Base-by-base conservation (phyloP, 2,329 filamentous ascomycete genomes). In the Harringtonia lauricola region DNA sequence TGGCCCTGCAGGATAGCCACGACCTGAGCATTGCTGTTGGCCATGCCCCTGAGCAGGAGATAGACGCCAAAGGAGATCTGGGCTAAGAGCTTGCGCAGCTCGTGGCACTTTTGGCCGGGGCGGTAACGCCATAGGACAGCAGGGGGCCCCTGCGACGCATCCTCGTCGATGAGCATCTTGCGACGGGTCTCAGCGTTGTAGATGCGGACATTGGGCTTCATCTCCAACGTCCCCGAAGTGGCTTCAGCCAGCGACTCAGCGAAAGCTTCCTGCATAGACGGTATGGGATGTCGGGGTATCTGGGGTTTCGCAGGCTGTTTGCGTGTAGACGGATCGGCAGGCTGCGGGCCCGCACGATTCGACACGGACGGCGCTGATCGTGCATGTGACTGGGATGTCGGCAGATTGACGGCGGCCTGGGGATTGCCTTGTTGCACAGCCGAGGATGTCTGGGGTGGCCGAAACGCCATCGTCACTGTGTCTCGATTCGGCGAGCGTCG, bases 11-110 rank as follows among this genome's bases (percentile, higher is more conserved):
- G 70, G 42, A 96, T 96, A 51, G 74, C 80, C 50, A 95, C 81
- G 13, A 95, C 90, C 58, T 94, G 86, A 29, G 79, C 72, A 52
- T 94, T 85, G 52, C 86, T 94, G 62, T 90, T 94, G 42, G 92
- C 89, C 59, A 94, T 77, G 48, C 81, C 80, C 55, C 89, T 81
- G 44, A 94, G 77, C 45, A 96, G 66, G 36, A 96, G 70, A 60
- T 95, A 89, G 31, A 96, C 81, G 18, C 92, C 90, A 60, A 96
- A 96, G 2, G 87, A 83, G 53, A 96, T 89, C 62, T 96, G 90
- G 15, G 90, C 81, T 57, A 94, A 76, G 39, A 95, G 76, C 65
- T 95, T 95, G 69, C 83, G 82, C 47, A 96, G 68, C 50, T 94
- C 87, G 58, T 96, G 92, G 57, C 87, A 83, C 55, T 78, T 76